A percentile compares a stretch with the other conserved stretches of the same genome.
Evolutionary conservation across 2,329 filamentous ascomycete species (phyloP).

Genomic region (Colletotrichum sp.): DNA sequence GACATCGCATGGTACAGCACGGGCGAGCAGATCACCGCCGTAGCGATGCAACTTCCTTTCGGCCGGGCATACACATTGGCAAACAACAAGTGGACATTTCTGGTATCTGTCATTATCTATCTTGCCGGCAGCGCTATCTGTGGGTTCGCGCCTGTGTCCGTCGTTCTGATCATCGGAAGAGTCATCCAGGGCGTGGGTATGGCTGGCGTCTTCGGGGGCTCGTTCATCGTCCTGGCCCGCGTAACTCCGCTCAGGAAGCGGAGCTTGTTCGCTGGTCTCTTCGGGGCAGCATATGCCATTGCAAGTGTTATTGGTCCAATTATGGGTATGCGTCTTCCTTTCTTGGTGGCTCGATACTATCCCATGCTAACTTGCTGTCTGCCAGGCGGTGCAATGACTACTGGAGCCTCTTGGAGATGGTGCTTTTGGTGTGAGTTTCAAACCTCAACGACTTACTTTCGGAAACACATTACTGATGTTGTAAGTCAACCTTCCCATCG

Average conservation of each 20-base stretch:
- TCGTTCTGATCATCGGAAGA: conserved; percentile 40
- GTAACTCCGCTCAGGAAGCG: conserved; percentile 35
- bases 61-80: conserved; percentile 33
- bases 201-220: conserved; percentile 39
- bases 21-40: conserved; percentile 28
- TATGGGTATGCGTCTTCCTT: conserved; percentile 24
- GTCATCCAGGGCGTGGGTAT: conserved; percentile 39
- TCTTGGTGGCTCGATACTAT: not conserved
- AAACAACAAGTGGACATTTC: conserved; percentile 29
- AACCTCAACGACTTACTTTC: fast-evolving
- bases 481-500: not conserved
- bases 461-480: fast-evolving
- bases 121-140: conserved; percentile 27
- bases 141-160: conserved; percentile 30
- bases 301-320: conserved; percentile 30
- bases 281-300: conserved; percentile 42
- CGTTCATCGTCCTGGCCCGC: conserved; percentile 41
- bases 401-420: not conserved
- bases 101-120: conserved; percentile 27
- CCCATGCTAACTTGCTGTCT: not conserved
- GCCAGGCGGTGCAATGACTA: not conserved
- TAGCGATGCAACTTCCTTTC: conserved; percentile 28
- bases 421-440: not conserved
- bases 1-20: conserved; percentile 44
- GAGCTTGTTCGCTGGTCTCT: conserved; percentile 40